Evolutionary conservation across 2,329 filamentous ascomycete genomes (phyloP), one percentile per base, ranked within the genome.

Genomic region (Trichophyton simii): DNA sequence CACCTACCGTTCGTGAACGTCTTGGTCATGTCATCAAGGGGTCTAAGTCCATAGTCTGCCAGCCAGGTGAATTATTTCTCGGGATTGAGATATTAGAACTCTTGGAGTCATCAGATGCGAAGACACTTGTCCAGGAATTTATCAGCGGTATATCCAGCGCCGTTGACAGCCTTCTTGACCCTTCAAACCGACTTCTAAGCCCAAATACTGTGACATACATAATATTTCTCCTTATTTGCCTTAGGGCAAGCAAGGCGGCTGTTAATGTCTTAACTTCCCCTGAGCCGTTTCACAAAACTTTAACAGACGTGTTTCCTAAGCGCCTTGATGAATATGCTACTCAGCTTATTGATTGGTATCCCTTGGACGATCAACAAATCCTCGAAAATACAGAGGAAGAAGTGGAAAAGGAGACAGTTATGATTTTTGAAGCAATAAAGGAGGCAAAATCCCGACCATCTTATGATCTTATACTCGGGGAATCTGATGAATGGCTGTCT

Each of bases 11-110:
- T 13, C 59, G 57, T 18, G 59, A 59, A 13, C 60, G 61, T 11
- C 64, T 74, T 7, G 61, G 65, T 15, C 69, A 70, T 4, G 67
- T 68, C 20, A 67, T 74, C 42, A 61, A 71, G n/a, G 69, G 71
- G 41, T 67, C 70, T 18, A 64, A 67, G 9, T 75, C 73, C 3
- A 63, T 74, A 3, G 63, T 75, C 41, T 61, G 65, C n/a, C 67
- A 68, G 38, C 68, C 68, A 42, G 73, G 73, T n/a, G 72, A 75
- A 58, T 67, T 76, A 3, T 73, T 75, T 61, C 61, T 66, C 25
- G 63, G 72, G 57, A 62, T 65, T 7, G 71, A 72, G 34, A 61
- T 75, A 18, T 70, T 70, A 34, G 61, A n/a, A 7, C 52, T 58
- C 46, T 63, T 71, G n/a, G 64, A 75, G 2, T 67, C 72, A 4